Conservation (phyloP, 169 alveolate genomes). For the Toxoplasma gondii region DNA sequence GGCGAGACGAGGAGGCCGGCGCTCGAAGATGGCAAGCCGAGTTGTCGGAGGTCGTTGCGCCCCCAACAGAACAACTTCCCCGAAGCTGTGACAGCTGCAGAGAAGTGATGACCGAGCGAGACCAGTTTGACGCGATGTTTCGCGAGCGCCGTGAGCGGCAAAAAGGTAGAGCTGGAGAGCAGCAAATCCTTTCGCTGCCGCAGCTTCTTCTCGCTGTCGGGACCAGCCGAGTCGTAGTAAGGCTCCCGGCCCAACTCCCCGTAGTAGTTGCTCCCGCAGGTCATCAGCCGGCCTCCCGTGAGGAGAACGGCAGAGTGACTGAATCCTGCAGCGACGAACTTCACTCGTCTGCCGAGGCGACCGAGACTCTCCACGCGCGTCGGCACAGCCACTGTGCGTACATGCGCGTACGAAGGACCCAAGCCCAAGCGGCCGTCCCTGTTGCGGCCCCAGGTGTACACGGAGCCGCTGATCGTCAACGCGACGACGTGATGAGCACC, state of each 20-base stretch:
- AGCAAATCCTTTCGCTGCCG: neutral
- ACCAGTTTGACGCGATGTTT: neutral
- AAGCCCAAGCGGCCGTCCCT: constrained; percentile 83
- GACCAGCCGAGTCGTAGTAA: neutral
- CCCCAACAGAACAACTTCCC: constrained; percentile 50
- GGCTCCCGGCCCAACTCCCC: constrained; percentile 40
- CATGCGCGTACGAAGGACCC: constrained; percentile 72
- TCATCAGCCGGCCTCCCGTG: neutral
- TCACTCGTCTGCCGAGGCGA: constrained; percentile 27
- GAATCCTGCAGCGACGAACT: constrained; percentile 16
- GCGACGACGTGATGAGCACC: constrained; percentile 85
- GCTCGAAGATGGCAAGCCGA: neutral
- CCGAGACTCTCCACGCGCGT: neutral
- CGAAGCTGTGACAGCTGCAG: constrained; percentile 8
- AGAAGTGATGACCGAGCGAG: constrained; percentile 43
- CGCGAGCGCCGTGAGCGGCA: neutral
- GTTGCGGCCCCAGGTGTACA: constrained; percentile 86
- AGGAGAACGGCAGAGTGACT: constrained; percentile 12
- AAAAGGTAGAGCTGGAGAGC: constrained; percentile 30
- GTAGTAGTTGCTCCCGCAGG: constrained; percentile 51
- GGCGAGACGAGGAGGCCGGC: neutral
- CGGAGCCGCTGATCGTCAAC: constrained; percentile 75
- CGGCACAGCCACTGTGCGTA: neutral
- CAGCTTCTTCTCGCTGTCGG: neutral
- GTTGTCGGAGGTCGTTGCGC: constrained; percentile 27